A percentile compares a stretch with the other conserved stretches of the same genome.
Evolutionary conservation across 805 yeast species (phyloP).

Genomic region (Candida ficus): DNA sequence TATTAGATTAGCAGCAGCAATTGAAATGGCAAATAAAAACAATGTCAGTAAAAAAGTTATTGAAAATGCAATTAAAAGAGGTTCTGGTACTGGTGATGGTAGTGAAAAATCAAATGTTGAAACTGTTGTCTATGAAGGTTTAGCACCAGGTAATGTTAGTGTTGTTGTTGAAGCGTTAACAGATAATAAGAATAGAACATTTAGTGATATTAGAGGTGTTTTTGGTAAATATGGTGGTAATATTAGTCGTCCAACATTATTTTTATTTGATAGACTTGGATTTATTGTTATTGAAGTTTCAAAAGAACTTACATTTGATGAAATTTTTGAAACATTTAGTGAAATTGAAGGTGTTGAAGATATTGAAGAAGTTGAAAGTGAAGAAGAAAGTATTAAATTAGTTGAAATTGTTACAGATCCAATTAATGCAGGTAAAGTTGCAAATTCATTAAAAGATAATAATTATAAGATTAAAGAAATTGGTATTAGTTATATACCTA

Average conservation of each 20-base stretch:
- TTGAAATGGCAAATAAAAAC: slow-evolving; percentile 72
- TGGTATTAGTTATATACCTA: slow-evolving; percentile 64
- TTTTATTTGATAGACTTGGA: slow-evolving; percentile 76
- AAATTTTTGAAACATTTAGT: slow-evolving; percentile 64
- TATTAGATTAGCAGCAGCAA: slow-evolving; percentile 57
- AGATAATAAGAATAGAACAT: slow-evolving; percentile 81
- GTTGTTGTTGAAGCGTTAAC: slow-evolving; percentile 82
- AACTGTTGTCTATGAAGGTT: slow-evolving; percentile 72
- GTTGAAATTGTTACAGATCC: slow-evolving; percentile 60
- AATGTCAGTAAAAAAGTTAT: slow-evolving; percentile 81
- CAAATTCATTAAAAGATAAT: slow-evolving; percentile 45
- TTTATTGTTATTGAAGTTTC: slow-evolving; percentile 46
- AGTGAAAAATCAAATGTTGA: slow-evolving; percentile 42
- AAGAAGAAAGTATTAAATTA: slow-evolving; percentile 20
- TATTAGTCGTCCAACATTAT: slow-evolving; percentile 65
- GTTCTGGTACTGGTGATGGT: slow-evolving; percentile 57
- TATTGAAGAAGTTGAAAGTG: slow-evolving; percentile 42
- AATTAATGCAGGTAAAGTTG: slow-evolving; percentile 53
- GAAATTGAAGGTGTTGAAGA: slow-evolving; percentile 76
- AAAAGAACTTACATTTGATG: slow-evolving; percentile 45
- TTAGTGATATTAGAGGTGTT: slow-evolving; percentile 68
- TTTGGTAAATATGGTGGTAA: slow-evolving; percentile 66
- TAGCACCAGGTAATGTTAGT: slow-evolving; percentile 91
- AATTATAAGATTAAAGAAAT: slow-evolving; percentile 60
- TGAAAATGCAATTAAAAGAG: slow-evolving; percentile 84